These are phyloP conservation scores for Cnidoscolus chayamansa DNA, from an alignment of 441 rosid species.

Conservation along the genomic window DNA sequence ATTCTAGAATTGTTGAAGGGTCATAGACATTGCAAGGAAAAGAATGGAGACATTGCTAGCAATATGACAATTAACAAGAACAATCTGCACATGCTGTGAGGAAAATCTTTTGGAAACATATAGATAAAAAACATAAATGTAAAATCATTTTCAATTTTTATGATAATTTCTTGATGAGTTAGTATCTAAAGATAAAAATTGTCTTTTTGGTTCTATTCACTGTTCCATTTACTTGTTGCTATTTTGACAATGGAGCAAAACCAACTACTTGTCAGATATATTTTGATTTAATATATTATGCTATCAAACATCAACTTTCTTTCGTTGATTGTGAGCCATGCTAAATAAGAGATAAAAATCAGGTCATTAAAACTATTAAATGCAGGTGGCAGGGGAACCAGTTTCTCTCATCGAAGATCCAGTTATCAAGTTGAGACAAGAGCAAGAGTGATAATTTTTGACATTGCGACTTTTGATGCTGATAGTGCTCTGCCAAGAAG, in stretches of 20 bases:
- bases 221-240: not conserved
- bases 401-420: slow-evolving; percentile 57
- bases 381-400: slow-evolving; percentile 39
- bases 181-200: not conserved
- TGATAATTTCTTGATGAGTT: not conserved
- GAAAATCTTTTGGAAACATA: not conserved
- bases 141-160: not conserved
- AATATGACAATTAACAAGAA: no score
- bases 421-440: slow-evolving; percentile 62
- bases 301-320: not conserved
- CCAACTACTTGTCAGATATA: not conserved
- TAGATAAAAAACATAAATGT: not conserved
- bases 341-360: not conserved
- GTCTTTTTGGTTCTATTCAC: not conserved
- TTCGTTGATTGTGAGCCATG: not conserved
- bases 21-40: not conserved
- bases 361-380: slow-evolving; percentile 14
- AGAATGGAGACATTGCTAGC: not conserved
- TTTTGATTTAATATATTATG: not conserved
- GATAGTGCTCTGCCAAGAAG: slow-evolving; percentile 39
- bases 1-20: not conserved
- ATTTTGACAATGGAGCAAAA: not conserved
- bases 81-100: not conserved
- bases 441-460: slow-evolving; percentile 68
- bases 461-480: slow-evolving; percentile 55